Conservation (phyloP, 306 rosid genomes). For the Calophaca sinica region DNA sequence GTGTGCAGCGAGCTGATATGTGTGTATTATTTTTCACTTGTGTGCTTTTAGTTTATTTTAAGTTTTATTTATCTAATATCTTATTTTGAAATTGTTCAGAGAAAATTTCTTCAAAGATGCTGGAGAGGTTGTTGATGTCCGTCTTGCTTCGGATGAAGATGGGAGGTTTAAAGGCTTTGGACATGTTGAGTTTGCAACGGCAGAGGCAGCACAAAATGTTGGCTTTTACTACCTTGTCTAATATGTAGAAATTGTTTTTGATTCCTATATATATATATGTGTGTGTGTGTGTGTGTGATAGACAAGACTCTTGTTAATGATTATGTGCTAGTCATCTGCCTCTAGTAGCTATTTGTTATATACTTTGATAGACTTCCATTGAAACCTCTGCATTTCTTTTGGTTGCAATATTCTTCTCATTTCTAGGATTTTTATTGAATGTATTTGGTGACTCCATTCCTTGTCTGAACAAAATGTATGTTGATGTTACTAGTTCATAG, state of each 20-base stretch:
- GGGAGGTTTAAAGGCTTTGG: constrained; percentile 84
- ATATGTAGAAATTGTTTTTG: neutral
- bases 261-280: too few species aligned
- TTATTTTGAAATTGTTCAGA: constrained; percentile 47
- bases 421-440: too few species aligned
- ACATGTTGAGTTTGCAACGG: constrained; percentile 80
- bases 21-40: constrained; percentile 43
- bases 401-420: neutral
- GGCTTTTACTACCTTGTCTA: neutral
- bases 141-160: constrained; percentile 53
- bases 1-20: constrained; percentile 64
- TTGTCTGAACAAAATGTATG: neutral
- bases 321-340: neutral
- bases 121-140: constrained; percentile 78
- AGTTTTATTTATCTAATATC: neutral
- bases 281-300: too few species aligned
- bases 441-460: neutral
- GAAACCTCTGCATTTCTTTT: too few species aligned
- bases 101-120: constrained; percentile 70
- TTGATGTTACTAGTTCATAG: neutral
- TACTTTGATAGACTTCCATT: neutral
- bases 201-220: constrained; percentile 69
- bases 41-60: neutral
- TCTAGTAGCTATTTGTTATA: neutral
- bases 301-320: neutral